phyloP scores from a whole-genome alignment of 768 basidiomycete species.

The Termitomyces eurrhizus region DNA sequence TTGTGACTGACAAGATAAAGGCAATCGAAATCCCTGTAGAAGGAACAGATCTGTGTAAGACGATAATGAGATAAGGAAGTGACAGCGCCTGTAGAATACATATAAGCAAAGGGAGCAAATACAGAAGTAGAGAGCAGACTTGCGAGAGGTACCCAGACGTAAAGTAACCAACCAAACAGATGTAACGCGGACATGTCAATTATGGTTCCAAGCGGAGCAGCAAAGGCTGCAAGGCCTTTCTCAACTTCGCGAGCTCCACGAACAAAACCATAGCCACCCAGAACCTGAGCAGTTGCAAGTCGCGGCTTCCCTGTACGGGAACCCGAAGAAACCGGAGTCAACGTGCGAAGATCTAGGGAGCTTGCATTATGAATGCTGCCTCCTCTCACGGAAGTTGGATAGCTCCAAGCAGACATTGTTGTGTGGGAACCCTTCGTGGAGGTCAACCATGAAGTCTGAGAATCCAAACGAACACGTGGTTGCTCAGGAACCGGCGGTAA shows the following conservation, averaged over 20 bases:
- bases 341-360: constrained; percentile 37
- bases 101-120: neutral
- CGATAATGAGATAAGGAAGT: constrained; percentile 56
- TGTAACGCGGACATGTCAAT: constrained; percentile 54
- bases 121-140: constrained; percentile 23
- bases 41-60: constrained; percentile 32
- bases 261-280: constrained; percentile 68
- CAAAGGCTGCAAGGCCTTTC: constrained; percentile 46
- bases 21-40: constrained; percentile 42
- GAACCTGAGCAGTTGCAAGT: constrained; percentile 54
- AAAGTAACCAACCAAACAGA: constrained; percentile 59
- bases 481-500: constrained; percentile 34
- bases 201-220: constrained; percentile 38
- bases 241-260: constrained; percentile 43
- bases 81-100: constrained; percentile 44
- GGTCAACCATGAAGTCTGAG: constrained; percentile 73
- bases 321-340: constrained; percentile 31
- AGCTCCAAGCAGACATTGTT: constrained; percentile 67
- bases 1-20: constrained; percentile 58
- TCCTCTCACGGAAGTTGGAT: constrained; percentile 45
- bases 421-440: constrained; percentile 55
- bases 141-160: constrained; percentile 69
- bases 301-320: constrained; percentile 51
- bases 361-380: constrained; percentile 31
- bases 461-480: constrained; percentile 50